Evolutionary conservation across 768 basidiomycete genomes (phyloP).

Genomic region (Boletus sensibilis): DNA sequence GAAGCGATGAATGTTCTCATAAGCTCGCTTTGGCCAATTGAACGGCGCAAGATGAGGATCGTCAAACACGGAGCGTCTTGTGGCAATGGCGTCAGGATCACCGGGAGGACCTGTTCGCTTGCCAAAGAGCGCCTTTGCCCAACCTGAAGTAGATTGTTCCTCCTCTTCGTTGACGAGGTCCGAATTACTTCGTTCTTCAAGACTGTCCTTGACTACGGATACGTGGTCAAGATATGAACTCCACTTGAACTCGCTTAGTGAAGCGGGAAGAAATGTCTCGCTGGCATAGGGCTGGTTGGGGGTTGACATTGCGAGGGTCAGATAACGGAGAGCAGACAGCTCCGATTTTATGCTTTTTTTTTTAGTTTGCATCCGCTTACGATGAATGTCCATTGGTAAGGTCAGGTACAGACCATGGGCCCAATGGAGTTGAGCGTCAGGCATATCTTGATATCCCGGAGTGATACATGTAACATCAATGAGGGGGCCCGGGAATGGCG

Average conservation of each 20-base stretch:
- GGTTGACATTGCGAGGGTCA: neutral
- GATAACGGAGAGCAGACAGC: neutral
- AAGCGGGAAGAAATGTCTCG: neutral
- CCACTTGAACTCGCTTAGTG: neutral
- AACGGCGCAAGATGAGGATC: slow-evolving; percentile 37
- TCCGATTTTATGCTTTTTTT: neutral
- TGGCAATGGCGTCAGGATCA: slow-evolving; percentile 42
- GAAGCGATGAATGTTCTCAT: slow-evolving; percentile 58
- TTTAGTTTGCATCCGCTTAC: neutral
- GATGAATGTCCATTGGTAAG: neutral
- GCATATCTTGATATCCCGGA: neutral
- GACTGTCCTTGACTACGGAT: neutral
- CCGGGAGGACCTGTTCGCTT: neutral
- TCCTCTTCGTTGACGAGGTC: slow-evolving; percentile 13
- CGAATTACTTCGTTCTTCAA: neutral
- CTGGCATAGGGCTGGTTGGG: neutral
- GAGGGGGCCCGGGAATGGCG: neutral
- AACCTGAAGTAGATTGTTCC: neutral
- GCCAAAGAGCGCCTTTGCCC: slow-evolving; percentile 6
- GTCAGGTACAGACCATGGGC: neutral
- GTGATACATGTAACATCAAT: neutral
- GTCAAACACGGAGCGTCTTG: slow-evolving; percentile 52
- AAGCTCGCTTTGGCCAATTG: slow-evolving; percentile 47
- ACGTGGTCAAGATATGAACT: neutral
- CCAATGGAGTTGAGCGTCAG: neutral